Percentiles rank a stretch among this genome's conserved stretches.
These are phyloP conservation scores for Thymus quinquecostatus DNA, from an alignment of 257 asterid species.

Conservation along the genomic window DNA sequence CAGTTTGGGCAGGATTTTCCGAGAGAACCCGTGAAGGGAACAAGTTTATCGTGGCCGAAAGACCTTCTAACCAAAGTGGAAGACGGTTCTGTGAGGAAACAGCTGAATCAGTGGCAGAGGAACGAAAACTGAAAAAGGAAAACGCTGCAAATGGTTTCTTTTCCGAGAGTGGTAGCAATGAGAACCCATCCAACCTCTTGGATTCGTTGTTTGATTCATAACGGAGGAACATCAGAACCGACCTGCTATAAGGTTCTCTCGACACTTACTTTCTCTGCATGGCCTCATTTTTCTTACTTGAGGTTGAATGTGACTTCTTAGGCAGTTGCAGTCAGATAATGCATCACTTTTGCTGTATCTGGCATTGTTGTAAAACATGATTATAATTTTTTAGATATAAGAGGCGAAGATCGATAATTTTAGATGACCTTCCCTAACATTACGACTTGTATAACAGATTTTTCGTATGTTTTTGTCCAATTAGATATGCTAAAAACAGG, in stretches of 20 bases:
- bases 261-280: not conserved
- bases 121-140: conserved; percentile 74
- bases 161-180: conserved; percentile 51
- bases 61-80: conserved; percentile 55
- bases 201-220: conserved; percentile 67
- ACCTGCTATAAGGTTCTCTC: not conserved
- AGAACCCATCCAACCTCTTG: conserved; percentile 67
- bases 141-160: conserved; percentile 60
- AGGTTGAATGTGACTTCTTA: not conserved
- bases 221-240: conserved; percentile 16
- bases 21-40: conserved; percentile 95
- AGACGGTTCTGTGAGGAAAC: conserved; percentile 64
- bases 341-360: not conserved
- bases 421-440: not conserved
- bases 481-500: not conserved
- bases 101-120: conserved; percentile 76
- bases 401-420: conserved; percentile 1
- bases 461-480: not conserved
- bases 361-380: not conserved
- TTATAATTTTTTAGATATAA: not conserved
- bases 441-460: not conserved
- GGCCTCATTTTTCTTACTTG: not conserved
- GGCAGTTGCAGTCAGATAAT: not conserved
- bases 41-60: conserved; percentile 87
- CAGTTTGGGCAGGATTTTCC: conserved; percentile 98